A percentile compares a stretch with the other conserved stretches of the same genome.
Conservation (phyloP, 1,284 basidiomycete genomes). For the Exsudoporus floridanus region DNA sequence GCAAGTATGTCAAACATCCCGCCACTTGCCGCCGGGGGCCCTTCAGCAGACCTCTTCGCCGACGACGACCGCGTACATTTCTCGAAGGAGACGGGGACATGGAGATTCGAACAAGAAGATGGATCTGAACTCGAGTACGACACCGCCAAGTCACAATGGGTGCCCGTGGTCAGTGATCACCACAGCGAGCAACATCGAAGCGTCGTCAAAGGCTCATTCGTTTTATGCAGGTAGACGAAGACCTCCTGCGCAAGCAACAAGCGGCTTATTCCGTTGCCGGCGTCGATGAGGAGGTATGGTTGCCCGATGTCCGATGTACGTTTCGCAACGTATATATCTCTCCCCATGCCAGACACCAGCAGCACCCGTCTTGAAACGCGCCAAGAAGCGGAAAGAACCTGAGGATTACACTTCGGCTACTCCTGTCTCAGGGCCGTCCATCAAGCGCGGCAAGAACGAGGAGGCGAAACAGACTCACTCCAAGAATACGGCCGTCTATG, state of each 20-base stretch:
- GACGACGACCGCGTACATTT: conserved; percentile 80
- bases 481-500: conserved; percentile 92
- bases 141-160: conserved; percentile 69
- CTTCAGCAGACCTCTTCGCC: conserved; percentile 62
- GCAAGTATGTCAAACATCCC: conserved; percentile 28
- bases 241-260: conserved; percentile 82
- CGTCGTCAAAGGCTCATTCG: conserved; percentile 6
- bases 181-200: neutral
- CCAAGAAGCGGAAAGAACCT: conserved; percentile 78
- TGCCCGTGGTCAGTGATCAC: conserved; percentile 66
- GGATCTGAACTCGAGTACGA: conserved; percentile 91
- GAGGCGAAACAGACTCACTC: conserved; percentile 54
- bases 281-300: conserved; percentile 84
- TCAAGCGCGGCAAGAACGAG: conserved; percentile 64
- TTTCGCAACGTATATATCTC: conserved; percentile 23
- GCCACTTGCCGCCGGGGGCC: conserved; percentile 50
- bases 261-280: conserved; percentile 88
- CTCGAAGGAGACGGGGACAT: conserved; percentile 73
- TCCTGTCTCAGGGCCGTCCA: conserved; percentile 47
- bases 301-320: conserved; percentile 21
- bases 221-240: conserved; percentile 68
- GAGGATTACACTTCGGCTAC: conserved; percentile 72
- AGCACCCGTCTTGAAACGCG: conserved; percentile 75
- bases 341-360: conserved; percentile 66
- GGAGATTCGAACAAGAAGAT: conserved; percentile 88